Evolutionary conservation across 495 filamentous ascomycete genomes (phyloP).

Genomic region (Cryomyces minteri): DNA sequence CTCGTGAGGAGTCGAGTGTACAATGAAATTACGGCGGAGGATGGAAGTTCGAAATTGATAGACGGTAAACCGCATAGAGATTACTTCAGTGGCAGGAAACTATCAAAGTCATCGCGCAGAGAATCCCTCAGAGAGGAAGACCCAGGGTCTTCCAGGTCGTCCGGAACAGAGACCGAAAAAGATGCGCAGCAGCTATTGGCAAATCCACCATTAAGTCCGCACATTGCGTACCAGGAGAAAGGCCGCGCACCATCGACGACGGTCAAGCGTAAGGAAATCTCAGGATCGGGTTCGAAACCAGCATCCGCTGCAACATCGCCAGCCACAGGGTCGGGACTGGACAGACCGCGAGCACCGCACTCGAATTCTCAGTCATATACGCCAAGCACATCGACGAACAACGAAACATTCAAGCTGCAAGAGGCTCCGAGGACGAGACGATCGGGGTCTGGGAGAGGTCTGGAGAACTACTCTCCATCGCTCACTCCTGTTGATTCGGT

Average conservation of each 20-base stretch:
- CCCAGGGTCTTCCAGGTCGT: conserved; percentile 32
- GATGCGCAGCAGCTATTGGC: conserved; percentile 16
- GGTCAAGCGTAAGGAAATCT: too few relatives aligned
- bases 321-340: conserved; percentile 6
- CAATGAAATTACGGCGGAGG: conserved; percentile 2
- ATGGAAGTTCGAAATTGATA: not conserved
- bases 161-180: conserved; percentile 26
- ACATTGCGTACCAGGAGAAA: conserved; percentile 86
- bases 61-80: conserved; percentile 13
- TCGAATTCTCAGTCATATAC: conserved; percentile 11
- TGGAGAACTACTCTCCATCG: conserved; percentile 10
- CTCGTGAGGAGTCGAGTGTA: conserved; percentile 6
- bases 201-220: conserved; percentile 37
- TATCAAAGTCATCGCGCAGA: conserved; percentile 5
- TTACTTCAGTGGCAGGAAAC: conserved; percentile 21
- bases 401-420: conserved; percentile 52
- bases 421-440: conserved; percentile 55
- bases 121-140: conserved; percentile 19
- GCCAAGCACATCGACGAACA: conserved; percentile 3
- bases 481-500: too few relatives aligned
- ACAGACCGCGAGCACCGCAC: conserved; percentile 12
- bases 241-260: conserved; percentile 33
- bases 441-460: conserved; percentile 40
- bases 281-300: not conserved
- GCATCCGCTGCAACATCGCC: conserved; percentile 18